phyloP scores from a whole-genome alignment of 2,329 filamentous ascomycete species.

The Colletotrichum cordylinicola region DNA sequence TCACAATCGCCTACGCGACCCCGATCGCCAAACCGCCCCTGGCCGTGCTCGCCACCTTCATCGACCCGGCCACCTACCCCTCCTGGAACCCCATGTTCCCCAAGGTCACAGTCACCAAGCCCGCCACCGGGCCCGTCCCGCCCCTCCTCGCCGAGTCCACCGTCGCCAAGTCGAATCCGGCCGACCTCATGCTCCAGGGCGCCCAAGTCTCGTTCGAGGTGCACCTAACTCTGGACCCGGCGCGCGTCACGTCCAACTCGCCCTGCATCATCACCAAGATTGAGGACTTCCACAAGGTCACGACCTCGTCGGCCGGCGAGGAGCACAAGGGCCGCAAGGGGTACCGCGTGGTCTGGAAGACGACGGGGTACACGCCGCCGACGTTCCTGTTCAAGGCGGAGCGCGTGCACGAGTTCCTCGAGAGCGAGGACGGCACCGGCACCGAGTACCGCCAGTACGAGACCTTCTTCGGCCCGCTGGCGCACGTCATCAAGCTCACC shows the following conservation, averaged over 20 bases:
- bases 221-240: slow-evolving; percentile 32
- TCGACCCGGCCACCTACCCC: slow-evolving; percentile 35
- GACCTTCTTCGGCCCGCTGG: slow-evolving; percentile 48
- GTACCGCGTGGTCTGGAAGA: slow-evolving; percentile 45
- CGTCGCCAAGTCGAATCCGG: slow-evolving; percentile 9
- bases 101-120: slow-evolving; percentile 29
- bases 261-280: slow-evolving; percentile 34
- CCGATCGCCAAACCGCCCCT: slow-evolving; percentile 37
- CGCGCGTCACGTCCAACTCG: slow-evolving; percentile 21
- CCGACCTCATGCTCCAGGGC: slow-evolving; percentile 32
- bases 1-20: slow-evolving; percentile 33
- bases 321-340: slow-evolving; percentile 34
- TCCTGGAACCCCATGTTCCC: slow-evolving; percentile 42
- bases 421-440: slow-evolving; percentile 26
- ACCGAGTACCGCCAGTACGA: slow-evolving; percentile 50
- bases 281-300: slow-evolving; percentile 31
- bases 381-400: slow-evolving; percentile 40
- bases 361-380: slow-evolving; percentile 28
- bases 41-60: slow-evolving; percentile 33
- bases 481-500: slow-evolving; percentile 35
- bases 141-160: slow-evolving; percentile 23
- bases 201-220: slow-evolving; percentile 38
- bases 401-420: slow-evolving; percentile 48
- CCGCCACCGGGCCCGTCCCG: slow-evolving; percentile 15
- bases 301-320: background rate